Percentiles rank a stretch among this genome's conserved stretches.
Conservation (phyloP, 140 eudicot genomes). For the Ambrosia hybrid region DNA sequence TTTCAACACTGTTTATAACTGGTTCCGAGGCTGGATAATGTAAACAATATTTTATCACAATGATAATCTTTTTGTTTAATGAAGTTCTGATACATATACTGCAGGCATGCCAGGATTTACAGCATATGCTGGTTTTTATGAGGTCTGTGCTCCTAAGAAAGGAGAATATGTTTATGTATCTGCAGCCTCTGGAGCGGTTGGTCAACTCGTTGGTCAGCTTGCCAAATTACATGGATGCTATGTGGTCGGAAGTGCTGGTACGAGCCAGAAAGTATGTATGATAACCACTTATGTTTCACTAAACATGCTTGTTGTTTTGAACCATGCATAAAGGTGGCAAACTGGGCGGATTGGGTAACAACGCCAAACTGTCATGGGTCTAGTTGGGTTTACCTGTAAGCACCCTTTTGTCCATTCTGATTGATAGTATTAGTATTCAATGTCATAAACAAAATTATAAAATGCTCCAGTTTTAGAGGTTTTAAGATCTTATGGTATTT, state of each 20-base stretch:
- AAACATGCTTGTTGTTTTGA: background rate
- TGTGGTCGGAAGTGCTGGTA: slow-evolving; percentile 90
- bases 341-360: background rate
- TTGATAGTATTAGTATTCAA: too few species aligned
- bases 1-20: background rate
- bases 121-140: slow-evolving; percentile 80
- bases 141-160: slow-evolving; percentile 68
- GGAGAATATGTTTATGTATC: slow-evolving; percentile 75
- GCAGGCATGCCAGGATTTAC: slow-evolving; percentile 94
- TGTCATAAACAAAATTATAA: too few species aligned
- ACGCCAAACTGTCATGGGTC: too few species aligned
- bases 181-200: slow-evolving; percentile 93
- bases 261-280: slow-evolving; percentile 54
- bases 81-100: too few species aligned
- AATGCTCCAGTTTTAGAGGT: too few species aligned
- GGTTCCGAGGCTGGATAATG: background rate
- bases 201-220: slow-evolving; percentile 84
- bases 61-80: too few species aligned
- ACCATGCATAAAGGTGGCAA: background rate
- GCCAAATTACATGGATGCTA: slow-evolving; percentile 80
- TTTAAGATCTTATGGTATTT: too few species aligned
- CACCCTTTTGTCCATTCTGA: too few species aligned
- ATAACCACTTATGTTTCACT: background rate
- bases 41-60: background rate
- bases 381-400: too few species aligned